Base-by-base conservation (phyloP, 2,329 filamentous ascomycete species). In the Akanthomyces uredinophilus region DNA sequence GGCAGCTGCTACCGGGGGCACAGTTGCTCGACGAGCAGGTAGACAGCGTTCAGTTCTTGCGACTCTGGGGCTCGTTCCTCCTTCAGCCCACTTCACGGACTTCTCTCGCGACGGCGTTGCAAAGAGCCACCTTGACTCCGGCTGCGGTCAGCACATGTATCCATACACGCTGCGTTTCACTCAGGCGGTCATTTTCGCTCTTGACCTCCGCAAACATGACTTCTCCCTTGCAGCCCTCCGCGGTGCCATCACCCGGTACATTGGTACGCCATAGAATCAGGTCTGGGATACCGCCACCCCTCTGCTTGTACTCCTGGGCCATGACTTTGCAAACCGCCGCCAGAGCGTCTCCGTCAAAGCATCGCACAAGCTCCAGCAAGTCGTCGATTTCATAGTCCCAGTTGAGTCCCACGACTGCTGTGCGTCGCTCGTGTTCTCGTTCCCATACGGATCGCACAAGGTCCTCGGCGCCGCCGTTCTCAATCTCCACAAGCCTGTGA, bases 131-230 rank as follows among this genome's bases (percentile, higher is more conserved):
- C 67, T 83, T 85, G 44, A 98, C 83, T 2, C 95, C 94, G 1
- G 93, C 92, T 1, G 89, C 88, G 8, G 87, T 89, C 59, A 99
- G 81, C 8, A 97, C 92, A 79, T 98, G 91, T 69, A 98, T 96
- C 95, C 95, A 99, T 67, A 99, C 82, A 68, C 95, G 81, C 78
- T 99, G 95, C 20, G 93, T 96, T 78, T 99, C 95, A 75, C 94
- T 98, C 70, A 99, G 79, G 44, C 92, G 86, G 80, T 99, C 95
- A 75, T 96, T 97, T 72, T 87, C 88, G 67, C 87, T 91, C 78
- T 93, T 92, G 62, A 92, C 89, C 74, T 91, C 88, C 5, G 83
- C 83, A 73, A 95, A 94, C 82, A 92, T 87, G 66, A 90, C 87
- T 71, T 89, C 83, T 44, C 80, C 79, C 62, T 71, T 78, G 71